phyloP scores from a whole-genome alignment of 176 grass and related monocot species.

The Eremochloa ophiuroides region DNA sequence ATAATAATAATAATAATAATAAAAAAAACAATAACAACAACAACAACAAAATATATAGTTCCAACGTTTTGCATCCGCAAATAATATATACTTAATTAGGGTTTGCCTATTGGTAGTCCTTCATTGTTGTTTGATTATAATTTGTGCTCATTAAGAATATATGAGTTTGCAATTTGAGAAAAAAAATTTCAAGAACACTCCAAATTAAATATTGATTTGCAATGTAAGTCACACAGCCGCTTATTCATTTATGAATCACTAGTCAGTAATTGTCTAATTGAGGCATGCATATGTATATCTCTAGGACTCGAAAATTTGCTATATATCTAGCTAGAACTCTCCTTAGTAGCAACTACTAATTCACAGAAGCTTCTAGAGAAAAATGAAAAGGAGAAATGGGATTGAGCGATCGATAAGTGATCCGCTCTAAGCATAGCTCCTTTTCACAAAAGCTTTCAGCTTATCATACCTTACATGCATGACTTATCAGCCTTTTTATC shows the following conservation, averaged over 20 bases:
- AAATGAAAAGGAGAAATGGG: not conserved
- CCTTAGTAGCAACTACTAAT: not conserved
- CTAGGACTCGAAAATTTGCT: not conserved
- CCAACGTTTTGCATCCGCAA: not conserved
- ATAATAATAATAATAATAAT: too few relatives aligned
- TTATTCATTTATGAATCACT: not conserved
- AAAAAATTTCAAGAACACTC: not conserved
- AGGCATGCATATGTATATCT: not conserved
- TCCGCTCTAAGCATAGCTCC: not conserved
- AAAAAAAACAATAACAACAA: too few relatives aligned
- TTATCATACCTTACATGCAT: slow-evolving; percentile 40
- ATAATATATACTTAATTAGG: not conserved
- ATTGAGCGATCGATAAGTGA: slow-evolving; percentile 25
- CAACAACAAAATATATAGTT: not conserved
- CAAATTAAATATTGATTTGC: not conserved
- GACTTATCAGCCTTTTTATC: slow-evolving; percentile 29
- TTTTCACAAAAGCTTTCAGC: slow-evolving; percentile 27
- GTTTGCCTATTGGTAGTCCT: not conserved
- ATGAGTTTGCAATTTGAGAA: not conserved
- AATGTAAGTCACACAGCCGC: not conserved
- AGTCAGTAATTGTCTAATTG: not conserved
- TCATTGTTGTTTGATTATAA: not conserved
- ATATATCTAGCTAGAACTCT: too few relatives aligned
- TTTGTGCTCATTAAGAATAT: not conserved
- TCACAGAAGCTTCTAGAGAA: not conserved